Base-by-base conservation (phyloP, 2,329 filamentous ascomycete species). In the Alternaria sp. region DNA sequence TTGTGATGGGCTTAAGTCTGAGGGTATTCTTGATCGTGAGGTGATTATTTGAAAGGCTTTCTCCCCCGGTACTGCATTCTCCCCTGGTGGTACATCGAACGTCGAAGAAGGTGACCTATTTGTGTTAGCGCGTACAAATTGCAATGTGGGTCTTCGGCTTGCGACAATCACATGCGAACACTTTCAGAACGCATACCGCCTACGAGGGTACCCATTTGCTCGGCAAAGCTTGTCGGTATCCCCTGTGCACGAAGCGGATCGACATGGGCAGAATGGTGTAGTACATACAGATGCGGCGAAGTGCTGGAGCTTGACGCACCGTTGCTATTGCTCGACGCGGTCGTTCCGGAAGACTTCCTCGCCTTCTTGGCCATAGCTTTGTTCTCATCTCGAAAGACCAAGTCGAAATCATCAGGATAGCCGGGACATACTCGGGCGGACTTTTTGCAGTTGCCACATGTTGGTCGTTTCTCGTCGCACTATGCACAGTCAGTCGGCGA, bases 361-460 rank as follows among this genome's bases (percentile, higher is more conserved):
- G 87, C 89, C 71, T 89, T 85, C 65, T 86, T 84, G 72, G 89
- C 88, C 32, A 89, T 90, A 1, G 89, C 88, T 68, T 87, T 86
- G 26, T 90, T 92, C 80, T 92, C 90, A 75, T 92, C 90, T 59
- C 90, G 88, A 70, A 92, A 91, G 58, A 92, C 86, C 23, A 92
- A 80, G 70, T 92, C 90, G 69, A 92, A 91, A 67, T 91, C 89
- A 73, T 91, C 88, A 75, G 88, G 75, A 61, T 77, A 79, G 3
- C 77, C 77, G 25, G 77, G 77, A 55, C 77, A 79, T 4, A 63
- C 62, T 12, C 74, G 69, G 7, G 69, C 68, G 15, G 73, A 75
- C 59, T 79, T 79, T 59, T 74, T 72, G 57, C 77, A 79, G 59
- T 77, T 76, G 30, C 73, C 72, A 70, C 77, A 79, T 69, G 66